Evolutionary conservation across 495 filamentous ascomycete genomes (phyloP), one percentile per base, ranked within the genome.

Genomic region (Gamarada debralockiae): DNA sequence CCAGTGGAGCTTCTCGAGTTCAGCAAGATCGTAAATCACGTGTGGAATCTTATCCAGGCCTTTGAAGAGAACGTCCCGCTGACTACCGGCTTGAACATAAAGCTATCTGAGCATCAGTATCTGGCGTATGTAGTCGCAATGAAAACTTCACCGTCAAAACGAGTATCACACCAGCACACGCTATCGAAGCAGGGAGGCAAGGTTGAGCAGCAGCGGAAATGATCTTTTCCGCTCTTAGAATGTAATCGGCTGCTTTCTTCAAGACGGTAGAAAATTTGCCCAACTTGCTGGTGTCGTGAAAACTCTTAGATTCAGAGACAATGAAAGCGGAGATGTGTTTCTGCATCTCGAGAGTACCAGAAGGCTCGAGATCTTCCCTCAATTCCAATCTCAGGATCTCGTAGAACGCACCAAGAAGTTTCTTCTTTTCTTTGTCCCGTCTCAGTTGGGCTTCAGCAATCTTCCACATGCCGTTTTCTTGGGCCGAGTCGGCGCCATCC

Each of bases 21-120:
- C 38, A 41, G 38, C 17, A 41, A 41, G 38, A 41, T 41, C 38
- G 38, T 18, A 41, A 41, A 41, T 41, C 38, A 41, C 38, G 38
- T 41, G 38, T 41, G 38, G 38, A 41, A 41, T 41, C 38, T 41
- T 20, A 41, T 41, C 17, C 18, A 41, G 38, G 38, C 38, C 18
- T 41, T 41, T 41, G 17, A 41, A 20, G 38, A 41, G 38, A 41
- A 41, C 38, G 17, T 41, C 38, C 38, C 38, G 38, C 38, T 41
- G 38, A 9, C 17, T 18, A 18, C 38, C 17, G 38, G 38, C 38
- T 41, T 41, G 38, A 41, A 41, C 18, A 41, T 15, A 41, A 41
- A 41, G 38, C 38, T 41, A 41, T 41, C 38, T 41, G 38, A 41
- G 17, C 38, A 41, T 41, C 17, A 41, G 38, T 18, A 41, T 41